Conservation (phyloP, 768 basidiomycete species). For the Agaricus sinodeliciosus region DNA sequence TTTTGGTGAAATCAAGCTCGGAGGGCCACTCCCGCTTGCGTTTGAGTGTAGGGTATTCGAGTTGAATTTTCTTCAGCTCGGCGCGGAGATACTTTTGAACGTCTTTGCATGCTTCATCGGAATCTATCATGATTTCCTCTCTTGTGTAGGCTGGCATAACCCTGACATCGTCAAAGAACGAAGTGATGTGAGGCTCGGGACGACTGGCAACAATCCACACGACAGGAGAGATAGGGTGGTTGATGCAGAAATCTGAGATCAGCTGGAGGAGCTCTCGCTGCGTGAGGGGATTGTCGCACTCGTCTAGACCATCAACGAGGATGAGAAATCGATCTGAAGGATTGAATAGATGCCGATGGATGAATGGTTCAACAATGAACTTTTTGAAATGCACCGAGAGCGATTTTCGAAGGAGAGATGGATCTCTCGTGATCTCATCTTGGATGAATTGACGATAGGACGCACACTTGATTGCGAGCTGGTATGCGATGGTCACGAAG, state of each 20-base stretch:
- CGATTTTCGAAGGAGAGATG: constrained; percentile 8
- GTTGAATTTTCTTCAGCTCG: constrained; percentile 8
- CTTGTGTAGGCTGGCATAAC: too few species aligned
- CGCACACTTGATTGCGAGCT: constrained; percentile 13
- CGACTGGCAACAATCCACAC: constrained; percentile 20
- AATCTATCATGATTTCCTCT: constrained; percentile 9
- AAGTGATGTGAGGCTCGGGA: constrained; percentile 18
- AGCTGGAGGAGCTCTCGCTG: constrained; percentile 13
- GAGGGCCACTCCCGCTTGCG: constrained; percentile 14
- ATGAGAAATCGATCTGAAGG: background rate
- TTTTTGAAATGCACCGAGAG: constrained; percentile 8
- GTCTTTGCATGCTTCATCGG: constrained; percentile 12
- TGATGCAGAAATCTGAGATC: constrained; percentile 2
- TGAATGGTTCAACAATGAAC: constrained; percentile 12
- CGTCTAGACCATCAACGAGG: constrained; percentile 22
- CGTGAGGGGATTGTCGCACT: constrained; percentile 11
- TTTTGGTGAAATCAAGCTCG: constrained; percentile 2
- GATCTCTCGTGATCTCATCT: constrained; percentile 1
- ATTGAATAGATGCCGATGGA: too few species aligned
- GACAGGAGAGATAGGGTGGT: constrained; percentile 7
- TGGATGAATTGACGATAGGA: constrained; percentile 1
- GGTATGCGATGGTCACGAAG: constrained; percentile 15
- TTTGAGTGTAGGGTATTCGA: background rate
- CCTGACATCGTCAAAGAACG: constrained; percentile 9
- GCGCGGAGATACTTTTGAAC: constrained; percentile 13